Evolutionary conservation across 176 grass and related monocot species (phyloP).

Genomic region (Microstegium vimineum): DNA sequence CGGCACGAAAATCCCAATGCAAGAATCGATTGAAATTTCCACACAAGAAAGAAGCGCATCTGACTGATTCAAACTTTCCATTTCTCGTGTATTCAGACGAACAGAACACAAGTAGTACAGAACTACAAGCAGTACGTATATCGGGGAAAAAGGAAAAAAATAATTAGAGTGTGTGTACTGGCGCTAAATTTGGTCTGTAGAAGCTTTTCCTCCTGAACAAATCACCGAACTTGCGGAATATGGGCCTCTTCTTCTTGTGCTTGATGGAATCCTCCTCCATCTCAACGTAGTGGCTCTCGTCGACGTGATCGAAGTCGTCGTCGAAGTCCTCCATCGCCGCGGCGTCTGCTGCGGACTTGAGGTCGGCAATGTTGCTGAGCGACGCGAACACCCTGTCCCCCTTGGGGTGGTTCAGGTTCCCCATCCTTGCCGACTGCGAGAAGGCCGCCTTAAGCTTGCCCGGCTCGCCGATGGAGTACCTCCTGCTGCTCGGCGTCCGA

Average conservation of each 20-base stretch:
- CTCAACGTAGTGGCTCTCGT: slow-evolving; percentile 37
- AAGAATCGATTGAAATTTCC: too few relatives aligned
- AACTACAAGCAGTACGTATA: too few relatives aligned
- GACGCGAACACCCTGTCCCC: slow-evolving; percentile 58
- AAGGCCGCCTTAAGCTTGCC: slow-evolving; percentile 42
- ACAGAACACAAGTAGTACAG: slow-evolving; percentile 11
- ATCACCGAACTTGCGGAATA: slow-evolving; percentile 70
- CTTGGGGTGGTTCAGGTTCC: slow-evolving; percentile 41
- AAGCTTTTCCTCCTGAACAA: slow-evolving; percentile 66
- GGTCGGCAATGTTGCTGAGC: slow-evolving; percentile 72
- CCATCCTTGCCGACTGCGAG: slow-evolving; percentile 48
- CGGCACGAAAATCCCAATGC: not conserved
- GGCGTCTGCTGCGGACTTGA: slow-evolving; percentile 42
- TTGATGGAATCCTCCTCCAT: slow-evolving; percentile 30
- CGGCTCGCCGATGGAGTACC: slow-evolving; percentile 69
- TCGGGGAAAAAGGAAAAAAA: not conserved
- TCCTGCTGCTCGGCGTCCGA: slow-evolving; percentile 23
- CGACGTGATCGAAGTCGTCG: slow-evolving; percentile 64
- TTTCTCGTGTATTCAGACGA: slow-evolving; percentile 34
- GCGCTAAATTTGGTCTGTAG: slow-evolving; percentile 41
- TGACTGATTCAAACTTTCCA: not conserved
- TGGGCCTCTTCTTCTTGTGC: slow-evolving; percentile 56
- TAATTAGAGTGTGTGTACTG: slow-evolving; percentile 19
- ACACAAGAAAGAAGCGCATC: not conserved
- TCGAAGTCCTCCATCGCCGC: slow-evolving; percentile 45